Evolutionary conservation across 192 early-diverging fungal species (phyloP).

Genomic region (Coemansia sp.): DNA sequence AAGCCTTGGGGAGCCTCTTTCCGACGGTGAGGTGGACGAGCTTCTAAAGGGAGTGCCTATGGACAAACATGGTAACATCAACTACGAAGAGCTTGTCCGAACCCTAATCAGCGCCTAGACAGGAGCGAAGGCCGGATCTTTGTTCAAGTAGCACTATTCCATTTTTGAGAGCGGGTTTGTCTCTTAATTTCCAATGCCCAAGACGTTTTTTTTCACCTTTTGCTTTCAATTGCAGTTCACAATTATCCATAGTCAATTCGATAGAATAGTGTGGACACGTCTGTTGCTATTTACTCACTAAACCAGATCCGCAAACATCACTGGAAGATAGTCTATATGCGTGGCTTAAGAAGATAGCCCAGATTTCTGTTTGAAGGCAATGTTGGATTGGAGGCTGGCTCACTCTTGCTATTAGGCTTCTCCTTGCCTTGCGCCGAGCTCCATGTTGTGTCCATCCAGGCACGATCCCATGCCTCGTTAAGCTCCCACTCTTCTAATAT

Average conservation of each 20-base stretch:
- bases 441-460: constrained; percentile 55
- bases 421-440: constrained; percentile 27
- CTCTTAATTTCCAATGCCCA: too few relatives aligned
- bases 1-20: constrained; percentile 77
- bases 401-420: constrained; percentile 4
- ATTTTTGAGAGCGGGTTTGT: too few relatives aligned
- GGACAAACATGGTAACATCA: constrained; percentile 77
- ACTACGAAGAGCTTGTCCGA: constrained; percentile 70
- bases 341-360: constrained; percentile 49
- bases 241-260: neutral
- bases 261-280: neutral
- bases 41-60: constrained; percentile 72
- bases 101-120: constrained; percentile 42
- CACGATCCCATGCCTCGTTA: constrained; percentile 55
- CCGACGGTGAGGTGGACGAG: constrained; percentile 77
- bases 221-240: too few relatives aligned
- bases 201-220: too few relatives aligned
- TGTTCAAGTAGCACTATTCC: neutral
- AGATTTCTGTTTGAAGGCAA: constrained; percentile 46
- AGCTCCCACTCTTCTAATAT: constrained; percentile 54
- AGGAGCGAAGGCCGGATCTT: neutral
- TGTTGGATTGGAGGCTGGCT: constrained; percentile 24
- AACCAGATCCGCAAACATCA: neutral
- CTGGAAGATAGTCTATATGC: constrained; percentile 23
- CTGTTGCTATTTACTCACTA: neutral